Evolutionary conservation across 768 basidiomycete species (phyloP).

Genomic region (Piloderma croceum): DNA sequence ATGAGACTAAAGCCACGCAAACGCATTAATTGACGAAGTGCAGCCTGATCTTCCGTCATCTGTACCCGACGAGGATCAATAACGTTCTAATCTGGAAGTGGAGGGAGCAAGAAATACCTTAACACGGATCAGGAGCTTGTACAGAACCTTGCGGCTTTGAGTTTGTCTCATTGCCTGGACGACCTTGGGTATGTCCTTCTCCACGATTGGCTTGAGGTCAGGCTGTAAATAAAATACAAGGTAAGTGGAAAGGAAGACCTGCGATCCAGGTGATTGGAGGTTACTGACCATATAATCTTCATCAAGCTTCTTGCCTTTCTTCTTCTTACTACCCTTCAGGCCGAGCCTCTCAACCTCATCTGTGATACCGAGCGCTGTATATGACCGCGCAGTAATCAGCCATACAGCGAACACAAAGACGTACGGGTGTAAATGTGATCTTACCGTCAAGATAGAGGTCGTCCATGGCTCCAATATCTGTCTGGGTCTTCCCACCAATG

Average conservation of each 20-base stretch:
- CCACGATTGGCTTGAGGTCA: constrained; percentile 63
- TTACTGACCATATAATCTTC: constrained; percentile 80
- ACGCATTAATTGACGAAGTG: constrained; percentile 81
- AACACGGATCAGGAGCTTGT: constrained; percentile 79
- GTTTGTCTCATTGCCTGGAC: constrained; percentile 90
- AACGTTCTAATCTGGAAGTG: constrained; percentile 2
- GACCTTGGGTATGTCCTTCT: constrained; percentile 85
- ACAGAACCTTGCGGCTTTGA: constrained; percentile 71
- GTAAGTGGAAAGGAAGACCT: constrained; percentile 4
- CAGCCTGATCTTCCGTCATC: constrained; percentile 80
- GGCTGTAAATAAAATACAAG: constrained; percentile 53
- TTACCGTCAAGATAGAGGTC: constrained; percentile 89
- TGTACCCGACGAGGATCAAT: constrained; percentile 23
- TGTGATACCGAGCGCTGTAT: constrained; percentile 81
- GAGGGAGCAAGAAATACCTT: constrained; percentile 45
- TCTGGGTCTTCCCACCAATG: constrained; percentile 98
- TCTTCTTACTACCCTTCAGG: constrained; percentile 85
- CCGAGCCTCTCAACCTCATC: constrained; percentile 82
- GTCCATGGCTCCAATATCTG: constrained; percentile 91
- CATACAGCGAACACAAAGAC: background rate
- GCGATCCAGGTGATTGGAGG: constrained; percentile 1
- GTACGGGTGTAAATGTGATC: constrained; percentile 10
- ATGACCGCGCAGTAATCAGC: constrained; percentile 6
- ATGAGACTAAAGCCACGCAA: constrained; percentile 91
- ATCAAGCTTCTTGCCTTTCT: constrained; percentile 87